phyloP scores from a whole-genome alignment of 2,329 filamentous ascomycete species.

The Emericellopsis cladophorae region DNA sequence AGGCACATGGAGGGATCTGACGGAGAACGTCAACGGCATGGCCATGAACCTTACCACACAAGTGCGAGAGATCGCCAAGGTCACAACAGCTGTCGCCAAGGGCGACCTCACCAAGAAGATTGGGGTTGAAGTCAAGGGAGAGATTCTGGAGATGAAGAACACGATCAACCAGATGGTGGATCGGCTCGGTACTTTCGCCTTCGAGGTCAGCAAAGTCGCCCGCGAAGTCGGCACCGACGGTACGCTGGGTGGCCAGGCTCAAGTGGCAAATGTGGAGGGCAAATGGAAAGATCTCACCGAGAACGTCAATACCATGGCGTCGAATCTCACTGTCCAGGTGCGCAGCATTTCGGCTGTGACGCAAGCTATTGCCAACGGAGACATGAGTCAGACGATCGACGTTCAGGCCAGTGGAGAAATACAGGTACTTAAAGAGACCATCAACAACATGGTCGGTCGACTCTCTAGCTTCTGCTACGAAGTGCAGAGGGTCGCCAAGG shows the following conservation, averaged over 20 bases:
- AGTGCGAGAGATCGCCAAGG: constrained; percentile 92
- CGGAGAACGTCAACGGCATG: constrained; percentile 95
- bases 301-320: constrained; percentile 70
- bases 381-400: constrained; percentile 92
- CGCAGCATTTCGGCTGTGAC: constrained; percentile 89
- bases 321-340: constrained; percentile 59
- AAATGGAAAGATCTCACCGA: constrained; percentile 97
- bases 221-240: constrained; percentile 95
- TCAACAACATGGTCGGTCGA: constrained; percentile 97
- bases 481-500: constrained; percentile 87
- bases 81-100: constrained; percentile 88
- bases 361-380: constrained; percentile 87
- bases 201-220: constrained; percentile 90
- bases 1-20: constrained; percentile 93
- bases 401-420: constrained; percentile 94
- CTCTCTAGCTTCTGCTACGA: constrained; percentile 94
- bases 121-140: constrained; percentile 81
- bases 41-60: constrained; percentile 96
- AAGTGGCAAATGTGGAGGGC: constrained; percentile 88
- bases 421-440: constrained; percentile 84
- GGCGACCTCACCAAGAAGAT: constrained; percentile 96
- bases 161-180: constrained; percentile 99
- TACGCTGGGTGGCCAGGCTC: constrained; percentile 82
- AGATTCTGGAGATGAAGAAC: constrained; percentile 90
- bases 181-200: constrained; percentile 87